phyloP scores from a whole-genome alignment of 352 stramenopile genomes.

The Pythium insidiosum region DNA sequence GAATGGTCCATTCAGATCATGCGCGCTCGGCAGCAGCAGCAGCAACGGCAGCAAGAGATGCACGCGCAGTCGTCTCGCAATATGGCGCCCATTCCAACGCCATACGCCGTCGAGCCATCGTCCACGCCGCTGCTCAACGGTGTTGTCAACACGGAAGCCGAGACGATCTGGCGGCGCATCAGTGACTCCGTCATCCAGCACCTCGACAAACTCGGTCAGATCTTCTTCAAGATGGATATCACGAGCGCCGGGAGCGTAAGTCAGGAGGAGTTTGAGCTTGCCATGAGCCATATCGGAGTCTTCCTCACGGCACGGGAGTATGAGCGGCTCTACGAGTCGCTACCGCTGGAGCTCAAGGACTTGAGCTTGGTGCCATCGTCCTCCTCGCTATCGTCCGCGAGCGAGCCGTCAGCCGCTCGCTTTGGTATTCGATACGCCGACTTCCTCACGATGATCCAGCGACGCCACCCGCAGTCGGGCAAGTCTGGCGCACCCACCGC shows the following conservation, averaged over 20 bases:
- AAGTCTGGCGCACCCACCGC: constrained; percentile 23
- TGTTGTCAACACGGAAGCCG: constrained; percentile 21
- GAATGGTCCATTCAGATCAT: constrained; percentile 68
- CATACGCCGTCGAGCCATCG: constrained; percentile 34
- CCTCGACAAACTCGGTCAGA: constrained; percentile 59
- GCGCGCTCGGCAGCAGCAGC: constrained; percentile 26
- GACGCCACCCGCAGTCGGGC: constrained; percentile 10
- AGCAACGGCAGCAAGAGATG: constrained; percentile 1
- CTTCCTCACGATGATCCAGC: constrained; percentile 42
- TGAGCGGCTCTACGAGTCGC: constrained; percentile 49
- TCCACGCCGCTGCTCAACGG: background rate
- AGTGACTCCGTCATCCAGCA: constrained; percentile 34
- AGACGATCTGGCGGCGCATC: constrained; percentile 51
- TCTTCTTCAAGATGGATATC: constrained; percentile 80
- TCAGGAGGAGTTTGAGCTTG: constrained; percentile 63
- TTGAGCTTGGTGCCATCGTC: too few relatives aligned
- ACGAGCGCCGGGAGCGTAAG: constrained; percentile 49
- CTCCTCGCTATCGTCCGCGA: background rate
- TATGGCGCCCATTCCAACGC: constrained; percentile 22
- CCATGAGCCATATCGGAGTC: constrained; percentile 60
- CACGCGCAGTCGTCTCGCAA: too few relatives aligned
- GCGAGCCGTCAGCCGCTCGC: background rate
- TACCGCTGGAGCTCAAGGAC: constrained; percentile 28
- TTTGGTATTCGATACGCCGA: constrained; percentile 57
- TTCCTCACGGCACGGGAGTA: constrained; percentile 63